Evolutionary conservation across 345 rosid genomes (phyloP).

Genomic region (Heritiera fomes): DNA sequence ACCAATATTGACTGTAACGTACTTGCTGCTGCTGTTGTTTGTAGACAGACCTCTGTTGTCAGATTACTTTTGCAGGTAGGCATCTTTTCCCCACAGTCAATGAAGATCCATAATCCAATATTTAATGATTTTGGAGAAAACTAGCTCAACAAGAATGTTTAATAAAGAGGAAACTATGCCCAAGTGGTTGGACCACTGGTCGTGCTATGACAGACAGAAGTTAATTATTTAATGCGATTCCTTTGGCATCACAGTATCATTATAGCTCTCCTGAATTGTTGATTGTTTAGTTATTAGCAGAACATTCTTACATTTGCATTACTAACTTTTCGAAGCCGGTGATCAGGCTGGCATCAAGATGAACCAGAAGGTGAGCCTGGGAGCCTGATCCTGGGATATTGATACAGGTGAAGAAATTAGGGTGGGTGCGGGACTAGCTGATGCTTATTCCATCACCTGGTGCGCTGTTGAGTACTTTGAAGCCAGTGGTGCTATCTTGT

Average conservation of each 20-base stretch:
- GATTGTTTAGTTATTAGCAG: background rate
- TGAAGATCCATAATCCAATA: background rate
- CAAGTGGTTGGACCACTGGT: no score
- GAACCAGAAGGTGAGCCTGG: conserved; percentile 48
- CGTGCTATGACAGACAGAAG: no score
- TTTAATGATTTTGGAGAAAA: background rate
- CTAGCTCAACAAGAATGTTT: no score
- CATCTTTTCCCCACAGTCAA: conserved; percentile 8
- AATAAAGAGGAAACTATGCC: no score
- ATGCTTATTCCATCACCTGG: conserved; percentile 53
- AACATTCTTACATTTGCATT: background rate
- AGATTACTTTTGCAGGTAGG: conserved; percentile 49
- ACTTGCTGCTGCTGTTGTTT: conserved; percentile 55
- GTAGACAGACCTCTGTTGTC: conserved; percentile 56
- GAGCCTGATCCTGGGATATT: conserved; percentile 75
- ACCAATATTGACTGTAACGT: conserved; percentile 58
- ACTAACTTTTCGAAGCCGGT: background rate
- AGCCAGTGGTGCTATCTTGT: conserved; percentile 50
- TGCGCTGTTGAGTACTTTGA: conserved; percentile 73
- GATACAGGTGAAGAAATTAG: conserved; percentile 62
- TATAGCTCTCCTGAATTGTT: background rate
- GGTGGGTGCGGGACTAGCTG: conserved; percentile 68
- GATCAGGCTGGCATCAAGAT: conserved; percentile 49
- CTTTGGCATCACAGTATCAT: background rate
- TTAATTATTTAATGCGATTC: no score